These are phyloP conservation scores for Euphrasia confusa DNA, from an alignment of 257 asterid species.

Conservation along the genomic window DNA sequence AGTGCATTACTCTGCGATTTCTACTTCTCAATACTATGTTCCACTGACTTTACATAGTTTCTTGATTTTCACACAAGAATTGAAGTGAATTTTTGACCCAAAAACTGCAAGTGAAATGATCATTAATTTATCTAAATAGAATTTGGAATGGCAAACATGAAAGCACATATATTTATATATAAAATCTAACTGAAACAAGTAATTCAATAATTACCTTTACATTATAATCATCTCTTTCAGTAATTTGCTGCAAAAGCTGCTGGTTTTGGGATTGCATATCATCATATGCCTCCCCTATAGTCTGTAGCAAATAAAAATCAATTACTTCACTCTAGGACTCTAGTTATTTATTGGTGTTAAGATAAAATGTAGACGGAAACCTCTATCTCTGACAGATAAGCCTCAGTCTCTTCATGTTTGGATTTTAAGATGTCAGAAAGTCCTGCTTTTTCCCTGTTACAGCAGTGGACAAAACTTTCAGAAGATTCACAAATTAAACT, in stretches of 20 bases:
- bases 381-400: conserved; percentile 94
- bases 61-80: background rate
- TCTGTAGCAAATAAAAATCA: conserved; percentile 47
- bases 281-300: conserved; percentile 95
- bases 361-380: conserved; percentile 32
- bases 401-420: conserved; percentile 90
- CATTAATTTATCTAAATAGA: background rate
- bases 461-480: conserved; percentile 20
- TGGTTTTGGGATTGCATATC: conserved; percentile 98
- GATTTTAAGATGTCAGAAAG: conserved; percentile 68
- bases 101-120: background rate
- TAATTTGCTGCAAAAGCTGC: conserved; percentile 88
- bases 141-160: conserved; percentile 11
- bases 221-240: conserved; percentile 94
- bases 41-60: background rate
- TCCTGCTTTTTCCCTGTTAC: conserved; percentile 62
- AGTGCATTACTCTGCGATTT: background rate
- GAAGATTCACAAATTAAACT: background rate
- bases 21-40: background rate
- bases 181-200: conserved; percentile 13
- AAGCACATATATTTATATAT: conserved; percentile 1
- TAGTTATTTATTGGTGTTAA: conserved; percentile 14
- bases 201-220: conserved; percentile 53
- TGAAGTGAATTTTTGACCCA: background rate
- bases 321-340: background rate